Evolutionary conservation across 768 basidiomycete species (phyloP), one percentile per base, ranked within the genome.

Genomic region (Coprinopsis strossmayeri): DNA sequence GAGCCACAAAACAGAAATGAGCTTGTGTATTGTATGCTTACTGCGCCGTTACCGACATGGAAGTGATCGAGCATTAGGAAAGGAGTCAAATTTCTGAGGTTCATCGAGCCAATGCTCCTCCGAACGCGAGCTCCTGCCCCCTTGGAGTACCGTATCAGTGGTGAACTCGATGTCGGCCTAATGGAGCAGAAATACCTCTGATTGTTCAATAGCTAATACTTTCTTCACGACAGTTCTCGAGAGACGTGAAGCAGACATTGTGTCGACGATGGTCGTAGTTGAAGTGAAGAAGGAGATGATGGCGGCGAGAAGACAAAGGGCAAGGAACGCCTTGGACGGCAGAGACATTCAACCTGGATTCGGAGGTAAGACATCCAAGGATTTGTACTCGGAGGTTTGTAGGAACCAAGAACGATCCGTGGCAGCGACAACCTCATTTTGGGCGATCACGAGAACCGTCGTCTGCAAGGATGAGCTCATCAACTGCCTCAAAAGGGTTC

Each of bases 61-160:
- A 91, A 91, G 59, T 93, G 84, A 61, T 91, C 87, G 10, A 90
- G 69, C 87, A 97, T 83, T 46, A 97, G 73, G 73, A 97, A 97
- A 0, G 94, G 94, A 0, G 86, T 84, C 34, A 96, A 67, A 61
- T 93, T 96, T 43, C 82, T 73, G 30, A 97, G 70, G 38, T 63
- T 70, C 64, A 70, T 68, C 2, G 82, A 76, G 5, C 95, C 95
- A 53, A 97, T 96, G 34, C 85, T 88, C 42, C 95, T 74, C 50
- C 92, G 77, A 18, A 97, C 95, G 44, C 74, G 70, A 15, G 87
- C 93, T 4, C 91, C 91, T 2, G 68, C 85, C 7, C 93, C 91
- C 84, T 87, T 11, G 30, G n/a, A n/a, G n/a, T n/a, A n/a, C n/a
- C n/a, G 24, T n/a, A 18, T 49, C 4, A 26, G 13, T 9, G 18